A percentile compares a stretch with the other conserved stretches of the same genome.
phyloP scores from a whole-genome alignment of 2,329 filamentous ascomycete genomes.

The Aspergillus viridinutans region DNA sequence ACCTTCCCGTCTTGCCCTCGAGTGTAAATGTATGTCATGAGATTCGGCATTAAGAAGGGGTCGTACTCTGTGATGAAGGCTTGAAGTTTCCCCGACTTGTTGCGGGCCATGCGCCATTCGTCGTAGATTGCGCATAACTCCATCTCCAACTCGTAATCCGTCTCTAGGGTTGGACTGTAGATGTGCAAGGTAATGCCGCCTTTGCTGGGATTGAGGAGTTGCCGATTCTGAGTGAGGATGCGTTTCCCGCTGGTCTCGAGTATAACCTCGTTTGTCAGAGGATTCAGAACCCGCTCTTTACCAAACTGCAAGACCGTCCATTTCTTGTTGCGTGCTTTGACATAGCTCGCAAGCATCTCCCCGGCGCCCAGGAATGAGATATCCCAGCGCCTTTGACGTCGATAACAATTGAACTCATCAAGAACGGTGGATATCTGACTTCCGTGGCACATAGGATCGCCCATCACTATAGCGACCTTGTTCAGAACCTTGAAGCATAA shows the following conservation, averaged over 20 bases:
- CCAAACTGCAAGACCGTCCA: background rate
- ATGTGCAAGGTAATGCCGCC: background rate
- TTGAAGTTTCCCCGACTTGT: conserved; percentile 4
- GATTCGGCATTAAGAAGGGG: conserved; percentile 31
- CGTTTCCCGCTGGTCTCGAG: background rate
- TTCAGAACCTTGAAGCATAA: background rate
- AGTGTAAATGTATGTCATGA: conserved; percentile 42
- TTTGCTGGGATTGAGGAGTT: background rate
- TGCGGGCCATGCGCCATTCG: background rate
- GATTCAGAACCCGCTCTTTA: background rate
- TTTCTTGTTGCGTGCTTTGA: background rate
- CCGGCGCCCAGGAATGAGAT: background rate
- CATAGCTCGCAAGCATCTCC: background rate
- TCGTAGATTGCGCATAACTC: background rate
- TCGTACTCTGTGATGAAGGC: background rate
- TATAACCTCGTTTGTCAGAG: background rate
- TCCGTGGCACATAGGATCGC: background rate
- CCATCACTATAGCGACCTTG: background rate
- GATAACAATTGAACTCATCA: background rate
- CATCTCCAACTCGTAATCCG: background rate
- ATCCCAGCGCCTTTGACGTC: background rate
- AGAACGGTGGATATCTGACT: background rate
- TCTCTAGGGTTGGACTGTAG: background rate
- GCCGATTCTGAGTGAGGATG: background rate
- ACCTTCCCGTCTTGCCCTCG: conserved; percentile 23